Evolutionary conservation across 2,329 filamentous ascomycete species (phyloP).

Genomic region (Fulvia fulva): DNA sequence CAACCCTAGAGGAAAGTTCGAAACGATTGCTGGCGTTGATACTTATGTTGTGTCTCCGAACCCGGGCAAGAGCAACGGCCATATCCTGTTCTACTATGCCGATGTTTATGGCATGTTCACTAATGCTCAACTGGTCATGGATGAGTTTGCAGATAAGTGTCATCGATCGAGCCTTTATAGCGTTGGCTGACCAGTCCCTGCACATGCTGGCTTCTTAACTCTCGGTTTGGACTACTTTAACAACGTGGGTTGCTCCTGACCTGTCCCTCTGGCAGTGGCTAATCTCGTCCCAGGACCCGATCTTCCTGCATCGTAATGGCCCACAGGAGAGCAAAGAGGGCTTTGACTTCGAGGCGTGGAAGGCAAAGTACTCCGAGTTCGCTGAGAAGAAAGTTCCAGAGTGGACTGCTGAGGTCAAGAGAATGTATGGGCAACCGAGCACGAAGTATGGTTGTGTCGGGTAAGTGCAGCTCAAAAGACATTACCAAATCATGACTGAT

Average conservation of each 20-base stretch:
- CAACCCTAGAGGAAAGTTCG: slow-evolving; percentile 16
- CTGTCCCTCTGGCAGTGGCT: neutral
- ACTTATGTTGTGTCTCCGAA: slow-evolving; percentile 20
- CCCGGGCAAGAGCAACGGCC: slow-evolving; percentile 16
- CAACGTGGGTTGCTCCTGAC: slow-evolving; percentile 5
- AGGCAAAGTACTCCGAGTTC: slow-evolving; percentile 43
- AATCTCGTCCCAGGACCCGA: slow-evolving; percentile 12
- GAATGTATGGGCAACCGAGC: slow-evolving; percentile 33
- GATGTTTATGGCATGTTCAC: slow-evolving; percentile 25
- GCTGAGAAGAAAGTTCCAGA: slow-evolving; percentile 43
- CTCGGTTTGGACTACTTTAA: slow-evolving; percentile 24
- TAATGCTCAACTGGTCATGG: slow-evolving; percentile 23
- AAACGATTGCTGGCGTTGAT: slow-evolving; percentile 19
- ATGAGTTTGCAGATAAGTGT: slow-evolving; percentile 19
- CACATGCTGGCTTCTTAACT: slow-evolving; percentile 22
- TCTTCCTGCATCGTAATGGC: slow-evolving; percentile 22
- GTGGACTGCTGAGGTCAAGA: slow-evolving; percentile 42
- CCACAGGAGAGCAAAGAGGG: slow-evolving; percentile 33
- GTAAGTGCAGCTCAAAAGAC: neutral
- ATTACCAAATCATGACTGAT: too few relatives aligned
- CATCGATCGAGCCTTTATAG: neutral
- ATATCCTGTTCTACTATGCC: slow-evolving; percentile 23
- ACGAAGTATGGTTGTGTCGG: slow-evolving; percentile 44
- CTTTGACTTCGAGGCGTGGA: slow-evolving; percentile 51
- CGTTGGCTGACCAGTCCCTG: neutral